Conservation (phyloP, 768 basidiomycete genomes). For the Suillus subaureus region DNA sequence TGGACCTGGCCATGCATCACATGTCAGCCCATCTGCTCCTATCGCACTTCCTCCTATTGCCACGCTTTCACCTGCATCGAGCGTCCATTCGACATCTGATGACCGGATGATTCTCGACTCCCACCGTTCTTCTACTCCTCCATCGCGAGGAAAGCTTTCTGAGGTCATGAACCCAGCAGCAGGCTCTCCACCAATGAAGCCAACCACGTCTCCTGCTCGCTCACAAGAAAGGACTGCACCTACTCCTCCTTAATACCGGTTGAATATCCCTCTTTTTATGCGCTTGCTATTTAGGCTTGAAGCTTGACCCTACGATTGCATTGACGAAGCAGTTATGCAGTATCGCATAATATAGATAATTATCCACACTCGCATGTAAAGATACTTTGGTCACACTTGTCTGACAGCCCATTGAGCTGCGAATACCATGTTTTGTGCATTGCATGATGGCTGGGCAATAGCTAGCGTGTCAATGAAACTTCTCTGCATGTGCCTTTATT, state of each 20-base stretch:
- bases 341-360: slow-evolving; percentile 22
- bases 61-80: slow-evolving; percentile 64
- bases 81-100: slow-evolving; percentile 54
- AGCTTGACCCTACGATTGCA: slow-evolving; percentile 6
- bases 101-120: slow-evolving; percentile 36
- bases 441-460: not conserved
- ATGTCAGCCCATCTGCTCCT: slow-evolving; percentile 36
- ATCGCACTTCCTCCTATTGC: slow-evolving; percentile 72
- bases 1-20: slow-evolving; percentile 51
- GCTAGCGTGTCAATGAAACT: too few relatives aligned
- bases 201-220: slow-evolving; percentile 57
- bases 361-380: slow-evolving; percentile 36
- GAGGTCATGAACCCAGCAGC: slow-evolving; percentile 52
- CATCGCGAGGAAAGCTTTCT: slow-evolving; percentile 54
- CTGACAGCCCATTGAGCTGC: slow-evolving; percentile 16
- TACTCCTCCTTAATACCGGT: slow-evolving; percentile 23
- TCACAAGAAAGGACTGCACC: slow-evolving; percentile 35
- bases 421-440: slow-evolving; percentile 5
- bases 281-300: slow-evolving; percentile 14
- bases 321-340: slow-evolving; percentile 27
- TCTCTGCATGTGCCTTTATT: too few relatives aligned
- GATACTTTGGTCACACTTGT: slow-evolving; percentile 21
- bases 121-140: slow-evolving; percentile 51
- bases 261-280: slow-evolving; percentile 9
- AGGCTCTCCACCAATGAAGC: slow-evolving; percentile 54